Base-by-base conservation (phyloP, 169 alveolate species). In the Cryptosporidium andersoni region DNA sequence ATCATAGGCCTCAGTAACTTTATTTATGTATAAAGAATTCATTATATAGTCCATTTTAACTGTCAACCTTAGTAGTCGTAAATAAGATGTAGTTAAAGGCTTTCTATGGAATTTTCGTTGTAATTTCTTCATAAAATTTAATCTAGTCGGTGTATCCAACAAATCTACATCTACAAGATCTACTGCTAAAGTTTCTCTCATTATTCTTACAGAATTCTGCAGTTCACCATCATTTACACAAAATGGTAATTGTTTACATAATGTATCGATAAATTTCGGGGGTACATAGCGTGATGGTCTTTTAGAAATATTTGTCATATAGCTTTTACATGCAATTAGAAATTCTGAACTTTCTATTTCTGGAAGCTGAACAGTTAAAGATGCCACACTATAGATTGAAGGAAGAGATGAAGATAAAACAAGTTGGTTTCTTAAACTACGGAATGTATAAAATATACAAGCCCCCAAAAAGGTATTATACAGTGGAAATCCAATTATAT, bases 321-420 rank as follows among this genome's bases (percentile, higher is more conserved):
- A 74, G n/a, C 45, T 66, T 11, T 37, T 74, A 43, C 85, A 74
- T n/a, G 40, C 4, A 8, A 25, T 58, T 60, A 47, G 43, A 1
- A 74, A 74, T 16, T 58, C 51, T 9, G 40, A 60, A 14, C 39
- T 63, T 37, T 45, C 42, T 12, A 74, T 11, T 45, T 53, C 39
- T 37, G 85, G 85, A 9, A 74, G 51, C 40, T 74, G 85, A 25
- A 74, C 55, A 47, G 85, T 56, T 62, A 58, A 43, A 16, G 85
- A 12, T 1, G 85, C 85, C 16, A 74, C 58, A 7, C 60, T 74
- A 12, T 74, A 62, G 16, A 74, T 74, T 43, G 55, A 58, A 5
- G 85, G 85, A 36, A 74, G 85, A 42, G 85, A 56, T 7, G 85
- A 74, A 4, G 60, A 58, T 25, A 56, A n/a, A 40, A 58, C 68